Evolutionary conservation across 2,329 filamentous ascomycete genomes (phyloP), one percentile per base, ranked within the genome.

Genomic region (Pseudocercospora fuligena): DNA sequence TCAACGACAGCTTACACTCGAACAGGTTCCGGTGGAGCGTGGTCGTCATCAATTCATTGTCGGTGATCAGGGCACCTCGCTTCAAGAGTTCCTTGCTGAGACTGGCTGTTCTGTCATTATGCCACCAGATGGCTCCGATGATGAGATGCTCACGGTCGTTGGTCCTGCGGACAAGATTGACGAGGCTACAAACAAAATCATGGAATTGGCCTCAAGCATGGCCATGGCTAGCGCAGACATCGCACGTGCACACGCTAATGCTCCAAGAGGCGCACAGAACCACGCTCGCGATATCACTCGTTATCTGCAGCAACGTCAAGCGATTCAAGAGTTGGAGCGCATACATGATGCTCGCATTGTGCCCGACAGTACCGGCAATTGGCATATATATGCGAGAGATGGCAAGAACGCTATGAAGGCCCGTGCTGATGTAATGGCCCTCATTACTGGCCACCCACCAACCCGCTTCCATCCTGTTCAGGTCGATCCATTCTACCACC

Each of bases 21-120:
- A 95, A 73, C 90, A 96, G 78, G 83, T 93, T 49, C 87, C 90
- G 5, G 92, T 98, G 73, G 91, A 94, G 78, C 90, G 90, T 69
- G 93, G 92, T 58, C 89, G 93, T 60, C 95, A 98, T 78, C 94
- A 97, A 78, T 98, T 97, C 83, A 95, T 99, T 76, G 89, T 97
- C 69, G 94, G 94, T 60, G 89, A 94, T 68, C 87, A 90, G 68
- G 93, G 92, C 68, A 87, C 92, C 68, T 89, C 92, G 19, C 84
- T 92, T 36, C 89, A 97, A 65, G 89, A 97, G 54, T 97, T 99
- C 83, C 89, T 97, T 70, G 86, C 89, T 54, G 89, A 97, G 75
- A 98, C 95, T 65, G 94, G 94, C 69, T 99, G 95, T 80, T 88
- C 91, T 51, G 90, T 98, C 66, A 87, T 98, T 65, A 81, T 98